These are phyloP conservation scores for Amborella trichopoda DNA, from an alignment of 164 flowering plant genomes.

Conservation along the genomic window DNA sequence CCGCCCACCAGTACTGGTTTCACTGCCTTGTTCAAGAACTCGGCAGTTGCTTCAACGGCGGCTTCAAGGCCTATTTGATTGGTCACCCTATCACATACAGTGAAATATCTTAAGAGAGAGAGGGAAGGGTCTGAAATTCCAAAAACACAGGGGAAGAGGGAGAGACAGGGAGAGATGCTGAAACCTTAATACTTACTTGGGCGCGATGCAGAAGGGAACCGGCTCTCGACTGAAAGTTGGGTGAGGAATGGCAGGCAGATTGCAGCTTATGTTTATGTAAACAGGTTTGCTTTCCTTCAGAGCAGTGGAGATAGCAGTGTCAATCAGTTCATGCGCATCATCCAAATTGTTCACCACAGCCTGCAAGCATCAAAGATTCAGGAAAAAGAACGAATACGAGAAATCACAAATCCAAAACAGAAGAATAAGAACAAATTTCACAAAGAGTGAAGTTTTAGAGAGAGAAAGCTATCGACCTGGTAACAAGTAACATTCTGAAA, in stretches of 20 bases:
- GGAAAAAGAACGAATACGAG: neutral
- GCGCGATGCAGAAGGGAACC: conserved; percentile 51
- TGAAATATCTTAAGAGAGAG: neutral
- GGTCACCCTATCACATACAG: conserved; percentile 28
- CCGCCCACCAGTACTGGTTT: conserved; percentile 85
- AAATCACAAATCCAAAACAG: no score
- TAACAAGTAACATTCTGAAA: conserved; percentile 78
- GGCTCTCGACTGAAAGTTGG: conserved; percentile 78
- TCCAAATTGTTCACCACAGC: conserved; percentile 82
- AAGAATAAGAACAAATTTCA: no score
- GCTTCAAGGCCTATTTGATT: conserved; percentile 59
- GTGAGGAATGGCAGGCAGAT: conserved; percentile 65
- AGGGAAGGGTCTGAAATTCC: neutral
- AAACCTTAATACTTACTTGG: conserved; percentile 29
- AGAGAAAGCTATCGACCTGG: conserved; percentile 32
- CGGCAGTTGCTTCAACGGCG: conserved; percentile 79
- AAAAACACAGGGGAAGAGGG: neutral
- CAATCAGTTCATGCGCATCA: conserved; percentile 78
- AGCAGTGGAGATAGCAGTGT: conserved; percentile 71
- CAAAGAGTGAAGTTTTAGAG: neutral
- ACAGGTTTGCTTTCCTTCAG: conserved; percentile 92
- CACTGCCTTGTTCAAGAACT: conserved; percentile 75
- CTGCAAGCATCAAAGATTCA: conserved; percentile 13
- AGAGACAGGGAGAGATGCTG: neutral
- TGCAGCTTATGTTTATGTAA: conserved; percentile 73